Percentiles rank a stretch among this genome's conserved stretches.
Conservation (phyloP, 108 stramenopile species). For the Skeletonema grethae region DNA sequence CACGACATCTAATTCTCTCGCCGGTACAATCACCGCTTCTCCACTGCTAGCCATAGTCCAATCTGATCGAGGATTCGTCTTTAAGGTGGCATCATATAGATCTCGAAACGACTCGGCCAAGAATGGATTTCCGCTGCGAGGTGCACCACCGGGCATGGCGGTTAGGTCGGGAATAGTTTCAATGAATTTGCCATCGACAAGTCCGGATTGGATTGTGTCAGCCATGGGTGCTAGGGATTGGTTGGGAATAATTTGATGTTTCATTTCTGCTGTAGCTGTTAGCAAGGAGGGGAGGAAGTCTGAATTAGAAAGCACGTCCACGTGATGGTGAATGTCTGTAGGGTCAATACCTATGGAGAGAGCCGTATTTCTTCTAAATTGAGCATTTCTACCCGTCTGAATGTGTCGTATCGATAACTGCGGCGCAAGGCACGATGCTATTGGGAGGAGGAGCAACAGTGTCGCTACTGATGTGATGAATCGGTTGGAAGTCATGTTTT, state of each 20-base stretch:
- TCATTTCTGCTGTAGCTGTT: conserved; percentile 15
- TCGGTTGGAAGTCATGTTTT: conserved; percentile 3
- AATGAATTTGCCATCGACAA: conserved; percentile 16
- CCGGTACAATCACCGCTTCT: conserved; percentile 19
- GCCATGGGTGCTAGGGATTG: conserved; percentile 26
- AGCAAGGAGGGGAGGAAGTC: conserved; percentile 25
- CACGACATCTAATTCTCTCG: conserved; percentile 32
- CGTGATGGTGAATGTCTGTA: conserved; percentile 9
- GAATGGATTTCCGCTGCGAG: conserved; percentile 38
- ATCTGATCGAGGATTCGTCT: conserved; percentile 3
- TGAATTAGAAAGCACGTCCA: conserved; percentile 9
- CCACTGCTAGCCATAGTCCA: background rate
- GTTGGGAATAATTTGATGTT: conserved; percentile 18
- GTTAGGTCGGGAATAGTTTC: conserved; percentile 39
- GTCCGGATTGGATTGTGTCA: conserved; percentile 41
- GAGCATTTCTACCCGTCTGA: conserved; percentile 1
- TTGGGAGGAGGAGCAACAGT: conserved; percentile 17
- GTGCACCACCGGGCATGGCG: conserved; percentile 41
- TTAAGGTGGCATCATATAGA: conserved; percentile 27
- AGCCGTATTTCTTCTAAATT: conserved; percentile 3
- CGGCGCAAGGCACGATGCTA: conserved; percentile 14
- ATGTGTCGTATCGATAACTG: conserved; percentile 9
- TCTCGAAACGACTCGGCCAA: conserved; percentile 37
- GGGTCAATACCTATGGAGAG: conserved; percentile 20
- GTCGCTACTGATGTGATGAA: conserved; percentile 8